Evolutionary conservation across 2,329 filamentous ascomycete species (phyloP).

Genomic region (Ascochyta pisi): DNA sequence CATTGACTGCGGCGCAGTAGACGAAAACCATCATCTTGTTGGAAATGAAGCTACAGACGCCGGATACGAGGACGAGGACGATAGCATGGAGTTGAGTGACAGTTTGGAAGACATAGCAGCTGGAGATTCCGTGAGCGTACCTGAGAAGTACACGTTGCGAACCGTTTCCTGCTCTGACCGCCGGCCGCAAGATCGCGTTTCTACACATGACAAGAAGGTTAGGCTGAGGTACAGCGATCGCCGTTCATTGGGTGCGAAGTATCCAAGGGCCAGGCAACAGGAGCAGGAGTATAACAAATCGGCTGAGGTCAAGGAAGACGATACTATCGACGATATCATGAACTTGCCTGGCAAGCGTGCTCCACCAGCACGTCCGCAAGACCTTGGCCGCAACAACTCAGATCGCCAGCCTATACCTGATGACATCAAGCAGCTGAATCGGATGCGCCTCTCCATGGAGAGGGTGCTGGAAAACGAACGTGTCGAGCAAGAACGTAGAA

Average conservation of each 20-base stretch:
- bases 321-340: background rate
- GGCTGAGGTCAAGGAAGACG: too few relatives aligned
- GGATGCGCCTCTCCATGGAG: background rate
- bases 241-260: background rate
- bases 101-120: background rate
- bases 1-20: background rate
- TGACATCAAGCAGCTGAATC: background rate
- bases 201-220: constrained; percentile 5
- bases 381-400: background rate
- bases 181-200: constrained; percentile 4
- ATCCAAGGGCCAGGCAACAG: background rate
- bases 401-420: background rate
- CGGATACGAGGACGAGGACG: constrained; percentile 28
- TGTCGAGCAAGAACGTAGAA: background rate
- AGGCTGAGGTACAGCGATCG: background rate
- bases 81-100: constrained; percentile 27
- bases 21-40: background rate
- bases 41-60: constrained; percentile 16
- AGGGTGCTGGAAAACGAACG: background rate
- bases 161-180: background rate
- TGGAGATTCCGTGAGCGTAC: background rate
- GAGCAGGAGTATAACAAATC: background rate
- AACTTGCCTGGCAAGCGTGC: background rate
- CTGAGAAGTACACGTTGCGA: background rate
- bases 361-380: background rate